phyloP scores from a whole-genome alignment of 306 rosid genomes.

The Lathyrus sativus region DNA sequence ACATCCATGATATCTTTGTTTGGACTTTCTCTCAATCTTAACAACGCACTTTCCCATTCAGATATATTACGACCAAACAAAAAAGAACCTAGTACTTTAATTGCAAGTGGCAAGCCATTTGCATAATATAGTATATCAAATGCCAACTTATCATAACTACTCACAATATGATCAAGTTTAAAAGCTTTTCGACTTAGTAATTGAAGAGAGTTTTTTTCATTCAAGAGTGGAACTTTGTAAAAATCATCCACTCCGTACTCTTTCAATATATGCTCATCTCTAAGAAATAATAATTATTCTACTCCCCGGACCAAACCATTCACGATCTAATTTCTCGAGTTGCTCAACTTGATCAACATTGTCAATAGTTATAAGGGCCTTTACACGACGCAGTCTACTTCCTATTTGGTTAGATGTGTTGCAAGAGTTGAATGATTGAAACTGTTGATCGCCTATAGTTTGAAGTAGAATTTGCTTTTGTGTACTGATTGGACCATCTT shows the following conservation, averaged over 20 bases:
- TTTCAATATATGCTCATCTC: slow-evolving; percentile 10
- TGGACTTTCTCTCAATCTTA: slow-evolving; percentile 8
- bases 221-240: too few species aligned
- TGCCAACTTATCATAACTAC: background rate
- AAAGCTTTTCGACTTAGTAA: background rate
- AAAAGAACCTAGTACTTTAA: background rate
- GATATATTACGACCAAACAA: background rate
- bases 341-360: background rate
- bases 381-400: background rate
- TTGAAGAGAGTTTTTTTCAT: background rate
- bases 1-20: slow-evolving; percentile 4
- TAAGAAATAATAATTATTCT: background rate
- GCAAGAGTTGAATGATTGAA: background rate
- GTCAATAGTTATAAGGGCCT: background rate
- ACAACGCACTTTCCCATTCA: slow-evolving; percentile 21
- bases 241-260: background rate
- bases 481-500: background rate
- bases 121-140: too few species aligned
- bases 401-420: background rate
- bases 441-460: background rate
- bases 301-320: background rate
- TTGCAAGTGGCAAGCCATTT: too few species aligned
- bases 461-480: background rate
- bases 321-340: background rate
- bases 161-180: background rate